Conservation (phyloP, 176 grass and related monocot genomes). For the Triticum urartu region DNA sequence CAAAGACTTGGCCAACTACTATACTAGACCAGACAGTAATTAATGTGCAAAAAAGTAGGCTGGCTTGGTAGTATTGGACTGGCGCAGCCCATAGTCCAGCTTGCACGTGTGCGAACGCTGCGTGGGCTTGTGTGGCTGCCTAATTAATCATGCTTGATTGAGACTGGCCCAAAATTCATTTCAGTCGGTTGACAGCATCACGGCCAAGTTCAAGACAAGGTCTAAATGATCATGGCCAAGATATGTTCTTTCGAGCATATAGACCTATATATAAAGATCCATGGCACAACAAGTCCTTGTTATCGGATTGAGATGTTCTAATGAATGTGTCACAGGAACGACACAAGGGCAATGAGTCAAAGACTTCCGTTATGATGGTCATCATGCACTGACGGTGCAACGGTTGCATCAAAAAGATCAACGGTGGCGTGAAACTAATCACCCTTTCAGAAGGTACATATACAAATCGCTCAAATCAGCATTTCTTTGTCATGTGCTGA, state of each 20-base stretch:
- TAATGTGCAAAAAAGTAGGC: no score
- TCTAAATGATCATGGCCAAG: constrained; percentile 24
- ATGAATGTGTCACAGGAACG: constrained; percentile 12
- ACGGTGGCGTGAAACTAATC: constrained; percentile 20
- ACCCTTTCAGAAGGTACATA: constrained; percentile 27
- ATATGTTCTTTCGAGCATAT: background rate
- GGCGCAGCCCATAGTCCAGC: no score
- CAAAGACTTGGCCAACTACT: no score
- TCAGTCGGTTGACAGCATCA: background rate
- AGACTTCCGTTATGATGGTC: constrained; percentile 16
- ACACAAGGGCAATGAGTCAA: background rate
- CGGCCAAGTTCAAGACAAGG: background rate
- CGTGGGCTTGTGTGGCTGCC: no score
- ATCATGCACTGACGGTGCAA: constrained; percentile 40
- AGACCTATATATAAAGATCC: background rate
- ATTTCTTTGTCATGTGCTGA: background rate
- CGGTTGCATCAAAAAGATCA: constrained; percentile 45
- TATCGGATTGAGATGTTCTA: background rate
- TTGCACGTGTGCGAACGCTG: no score
- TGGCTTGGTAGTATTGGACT: no score
- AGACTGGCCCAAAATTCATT: no score
- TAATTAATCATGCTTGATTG: no score
- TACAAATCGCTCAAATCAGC: background rate
- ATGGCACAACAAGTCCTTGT: background rate
- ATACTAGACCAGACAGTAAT: no score